Percentiles rank a stretch among this genome's conserved stretches.
Conservation (phyloP, 352 stramenopile species). For the Peronospora belbahrii region DNA sequence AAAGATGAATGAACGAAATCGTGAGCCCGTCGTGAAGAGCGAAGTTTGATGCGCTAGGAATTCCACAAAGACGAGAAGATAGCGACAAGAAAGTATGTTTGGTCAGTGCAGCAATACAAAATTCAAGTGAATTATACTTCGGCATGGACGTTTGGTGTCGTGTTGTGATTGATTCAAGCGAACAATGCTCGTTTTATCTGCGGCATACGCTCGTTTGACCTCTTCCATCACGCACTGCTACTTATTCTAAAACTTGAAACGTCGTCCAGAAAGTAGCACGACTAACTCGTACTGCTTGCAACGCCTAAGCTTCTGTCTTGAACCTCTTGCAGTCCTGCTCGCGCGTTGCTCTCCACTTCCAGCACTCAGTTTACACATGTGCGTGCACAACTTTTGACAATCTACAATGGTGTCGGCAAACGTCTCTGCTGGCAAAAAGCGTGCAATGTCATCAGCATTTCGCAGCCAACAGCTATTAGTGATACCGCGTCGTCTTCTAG, state of each 20-base stretch:
- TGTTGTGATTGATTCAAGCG: background rate
- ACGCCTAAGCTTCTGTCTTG: too few relatives aligned
- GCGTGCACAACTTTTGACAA: slow-evolving; percentile 31
- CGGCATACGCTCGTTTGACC: too few relatives aligned
- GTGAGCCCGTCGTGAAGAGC: too few relatives aligned
- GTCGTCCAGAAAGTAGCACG: too few relatives aligned
- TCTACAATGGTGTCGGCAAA: slow-evolving; percentile 31
- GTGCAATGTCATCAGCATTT: slow-evolving; percentile 56
- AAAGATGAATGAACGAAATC: background rate
- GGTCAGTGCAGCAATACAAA: slow-evolving; percentile 22
- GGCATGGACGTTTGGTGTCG: slow-evolving; percentile 5
- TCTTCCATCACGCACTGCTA: too few relatives aligned
- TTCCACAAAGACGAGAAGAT: slow-evolving; percentile 1
- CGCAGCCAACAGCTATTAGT: slow-evolving; percentile 45
- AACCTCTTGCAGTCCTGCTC: slow-evolving; percentile 29
- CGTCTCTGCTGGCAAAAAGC: slow-evolving; percentile 20
- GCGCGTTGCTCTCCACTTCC: slow-evolving; percentile 25
- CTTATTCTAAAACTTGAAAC: too few relatives aligned
- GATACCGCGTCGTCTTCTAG: slow-evolving; percentile 42
- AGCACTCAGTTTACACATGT: slow-evolving; percentile 32
- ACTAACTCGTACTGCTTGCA: too few relatives aligned
- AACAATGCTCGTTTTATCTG: background rate
- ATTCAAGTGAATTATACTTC: slow-evolving; percentile 20
- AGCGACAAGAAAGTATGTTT: slow-evolving; percentile 8
- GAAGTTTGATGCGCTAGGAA: background rate